These are phyloP conservation scores for Spathaspora arborariae DNA, from an alignment of 805 yeast genomes.

Conservation along the genomic window DNA sequence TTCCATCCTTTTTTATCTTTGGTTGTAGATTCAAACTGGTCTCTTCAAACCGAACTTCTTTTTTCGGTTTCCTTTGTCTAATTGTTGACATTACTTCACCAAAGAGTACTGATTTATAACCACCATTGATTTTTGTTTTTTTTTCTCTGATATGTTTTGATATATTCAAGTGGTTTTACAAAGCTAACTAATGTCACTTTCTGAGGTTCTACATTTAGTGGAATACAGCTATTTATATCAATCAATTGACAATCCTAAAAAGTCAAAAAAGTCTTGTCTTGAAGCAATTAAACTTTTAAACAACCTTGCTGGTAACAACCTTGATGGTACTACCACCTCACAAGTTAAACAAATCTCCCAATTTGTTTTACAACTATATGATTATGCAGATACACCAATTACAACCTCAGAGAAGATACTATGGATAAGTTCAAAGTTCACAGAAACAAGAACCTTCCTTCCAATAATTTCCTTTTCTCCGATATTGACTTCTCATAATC, in stretches of 20 bases:
- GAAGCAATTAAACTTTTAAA: slow-evolving; percentile 23
- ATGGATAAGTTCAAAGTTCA: slow-evolving; percentile 26
- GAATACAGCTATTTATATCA: slow-evolving; percentile 14
- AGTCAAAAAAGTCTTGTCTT: slow-evolving; percentile 18
- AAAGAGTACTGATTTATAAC: too few species aligned
- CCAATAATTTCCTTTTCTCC: slow-evolving; percentile 17
- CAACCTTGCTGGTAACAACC: slow-evolving; percentile 7
- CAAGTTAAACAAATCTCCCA: slow-evolving; percentile 14
- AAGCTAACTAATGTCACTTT: background rate
- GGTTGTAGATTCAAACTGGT: background rate
- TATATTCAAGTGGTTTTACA: background rate
- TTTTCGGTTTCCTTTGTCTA: background rate
- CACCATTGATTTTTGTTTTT: too few species aligned
- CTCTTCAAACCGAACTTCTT: background rate
- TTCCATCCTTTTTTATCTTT: background rate
- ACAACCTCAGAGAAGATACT: slow-evolving; percentile 15
- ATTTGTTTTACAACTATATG: slow-evolving; percentile 20
- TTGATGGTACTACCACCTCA: too few species aligned
- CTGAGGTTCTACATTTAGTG: slow-evolving; percentile 6
- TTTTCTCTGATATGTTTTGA: background rate
- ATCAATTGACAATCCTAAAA: slow-evolving; percentile 12
- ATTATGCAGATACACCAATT: slow-evolving; percentile 4
- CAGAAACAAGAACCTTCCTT: slow-evolving; percentile 12
- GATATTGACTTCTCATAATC: slow-evolving; percentile 8
- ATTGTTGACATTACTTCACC: background rate